Base-by-base conservation (phyloP, 2,329 filamentous ascomycete species). In the Aureobasidium mangrovei region DNA sequence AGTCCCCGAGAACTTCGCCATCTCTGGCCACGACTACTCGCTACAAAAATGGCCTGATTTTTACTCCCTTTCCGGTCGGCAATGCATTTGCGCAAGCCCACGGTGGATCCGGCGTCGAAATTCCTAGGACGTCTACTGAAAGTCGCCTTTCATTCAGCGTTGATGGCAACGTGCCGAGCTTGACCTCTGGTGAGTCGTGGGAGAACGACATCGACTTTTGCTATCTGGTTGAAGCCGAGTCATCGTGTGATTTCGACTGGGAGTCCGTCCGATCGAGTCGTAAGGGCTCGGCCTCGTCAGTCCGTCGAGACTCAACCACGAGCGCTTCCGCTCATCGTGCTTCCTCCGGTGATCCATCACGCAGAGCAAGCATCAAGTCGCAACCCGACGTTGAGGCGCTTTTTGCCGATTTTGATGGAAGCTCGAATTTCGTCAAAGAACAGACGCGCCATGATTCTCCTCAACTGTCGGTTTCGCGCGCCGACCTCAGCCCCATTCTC, bases 151-250 rank as follows among this genome's bases (percentile, higher is more conserved):
- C 47, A 10, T 40, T 46, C 29, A 52, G 39, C n/a, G 54, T 54
- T 33, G 55, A 59, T 39, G 54, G 46, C 27, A 57, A 49, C 9
- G 45, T 57, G 9, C 57, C 57, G 24, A 57, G 55, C 32, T 35
- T 59, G 28, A 54, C 55, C n/a, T 59, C 69, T 29, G 72, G 74
- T 46, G 66, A 66, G 10, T 77, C 75, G 1, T 83, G 80, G 80
- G 80, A 83, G 60, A 79, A 80, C 38, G 79, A 81, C 57, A 78
- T 83, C 54, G 80, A 83, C 59, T 82, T 78, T 61, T 81, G 78
- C 61, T 83, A 83, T 60, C 77, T 82, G 57, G 76, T 81, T 62
- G 78, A 77, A 28, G 75, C 79, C 4, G 80, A 83, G 64, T 79
- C 80, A 1, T 77, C 78, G 51, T 82, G 77, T 59, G 73, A 83